Percentiles rank a stretch among this genome's conserved stretches.
phyloP scores from a whole-genome alignment of 2,329 filamentous ascomycete genomes.

The Kalmusia sp. region DNA sequence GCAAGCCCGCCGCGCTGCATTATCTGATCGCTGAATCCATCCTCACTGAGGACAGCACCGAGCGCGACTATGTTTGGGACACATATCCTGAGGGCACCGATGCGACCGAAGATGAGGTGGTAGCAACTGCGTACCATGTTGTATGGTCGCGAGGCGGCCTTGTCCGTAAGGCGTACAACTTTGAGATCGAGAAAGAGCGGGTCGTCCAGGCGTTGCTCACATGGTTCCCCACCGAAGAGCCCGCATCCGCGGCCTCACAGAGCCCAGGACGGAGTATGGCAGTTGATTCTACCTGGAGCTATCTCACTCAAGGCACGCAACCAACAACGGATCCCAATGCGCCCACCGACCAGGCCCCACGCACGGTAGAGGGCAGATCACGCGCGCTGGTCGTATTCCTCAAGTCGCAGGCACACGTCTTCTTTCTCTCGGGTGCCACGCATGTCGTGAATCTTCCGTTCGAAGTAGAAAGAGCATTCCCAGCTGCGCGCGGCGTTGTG shows the following conservation, averaged over 20 bases:
- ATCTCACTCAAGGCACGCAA: slow-evolving; percentile 43
- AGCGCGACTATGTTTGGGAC: slow-evolving; percentile 78
- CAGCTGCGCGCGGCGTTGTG: slow-evolving; percentile 81
- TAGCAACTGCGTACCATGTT: slow-evolving; percentile 77
- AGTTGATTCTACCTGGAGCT: slow-evolving; percentile 24
- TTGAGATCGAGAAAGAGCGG: slow-evolving; percentile 84
- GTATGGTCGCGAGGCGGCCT: slow-evolving; percentile 89
- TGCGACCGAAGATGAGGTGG: slow-evolving; percentile 75
- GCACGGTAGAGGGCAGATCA: slow-evolving; percentile 34
- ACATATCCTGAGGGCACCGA: slow-evolving; percentile 59
- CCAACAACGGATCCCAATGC: slow-evolving; percentile 36
- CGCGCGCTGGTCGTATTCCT: slow-evolving; percentile 86
- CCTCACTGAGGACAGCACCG: slow-evolving; percentile 70
- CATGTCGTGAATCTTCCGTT: slow-evolving; percentile 95
- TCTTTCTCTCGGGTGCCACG: slow-evolving; percentile 85
- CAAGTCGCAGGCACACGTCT: slow-evolving; percentile 90
- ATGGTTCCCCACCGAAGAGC: slow-evolving; percentile 68
- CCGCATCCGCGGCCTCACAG: slow-evolving; percentile 17
- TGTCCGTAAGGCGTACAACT: slow-evolving; percentile 84
- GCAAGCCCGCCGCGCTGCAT: slow-evolving; percentile 82
- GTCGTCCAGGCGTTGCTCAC: slow-evolving; percentile 88
- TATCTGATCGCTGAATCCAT: slow-evolving; percentile 84
- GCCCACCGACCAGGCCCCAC: slow-evolving; percentile 23
- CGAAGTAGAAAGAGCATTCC: slow-evolving; percentile 86
- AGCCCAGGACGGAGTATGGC: slow-evolving; percentile 16